Base-by-base conservation (phyloP, 257 asterid genomes). In the Salvia splendens region DNA sequence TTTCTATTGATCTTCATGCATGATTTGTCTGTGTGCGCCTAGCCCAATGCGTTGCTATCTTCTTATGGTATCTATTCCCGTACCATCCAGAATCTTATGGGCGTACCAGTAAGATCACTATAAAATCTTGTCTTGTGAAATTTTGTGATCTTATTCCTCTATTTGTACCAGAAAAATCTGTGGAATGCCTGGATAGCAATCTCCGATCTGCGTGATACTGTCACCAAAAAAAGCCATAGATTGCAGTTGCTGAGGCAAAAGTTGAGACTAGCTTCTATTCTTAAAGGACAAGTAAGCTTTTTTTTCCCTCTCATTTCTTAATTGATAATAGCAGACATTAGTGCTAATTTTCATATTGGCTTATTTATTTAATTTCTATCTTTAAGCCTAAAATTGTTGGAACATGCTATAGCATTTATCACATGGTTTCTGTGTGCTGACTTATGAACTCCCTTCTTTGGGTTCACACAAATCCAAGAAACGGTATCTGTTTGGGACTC, bases 181-280 rank as follows among this genome's bases (percentile, higher is more conserved):
- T 89, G 99, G 99, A 88, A 88, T 72, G 99, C 97, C 20, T 90
- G 96, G 97, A 93, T 93, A 78, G 85, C 88, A 69, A 90, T 93
- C 71, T 93, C 99, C 28, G 92, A 90, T 74, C 77, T 90, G 28
- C 92, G 99, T 11, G 99, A 90, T 67, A 81, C 88, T 30, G 95
- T 93, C 87, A 86, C 97, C 74, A 93, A 86, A 75, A 93, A 83
- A 73, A 79, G 99, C 78, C 99, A 93, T 87, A 85, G 94, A 79
- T 78, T 93, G 79, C 97, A 93, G 81, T 74, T 94, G 87, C 84
- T 94, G 61, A 82, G 86, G 83, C 99, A 91, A 78, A 93, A 91
- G 77, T 79, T 94, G 89, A 94, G 89, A 79, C 80, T 94, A 61
- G 95, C 96, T 36, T 85, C 97, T 73, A 88, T 94, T 78, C 90